These are phyloP conservation scores for Ceratobasidium sp. DNA, from an alignment of 1,284 basidiomycete species.

Conservation along the genomic window DNA sequence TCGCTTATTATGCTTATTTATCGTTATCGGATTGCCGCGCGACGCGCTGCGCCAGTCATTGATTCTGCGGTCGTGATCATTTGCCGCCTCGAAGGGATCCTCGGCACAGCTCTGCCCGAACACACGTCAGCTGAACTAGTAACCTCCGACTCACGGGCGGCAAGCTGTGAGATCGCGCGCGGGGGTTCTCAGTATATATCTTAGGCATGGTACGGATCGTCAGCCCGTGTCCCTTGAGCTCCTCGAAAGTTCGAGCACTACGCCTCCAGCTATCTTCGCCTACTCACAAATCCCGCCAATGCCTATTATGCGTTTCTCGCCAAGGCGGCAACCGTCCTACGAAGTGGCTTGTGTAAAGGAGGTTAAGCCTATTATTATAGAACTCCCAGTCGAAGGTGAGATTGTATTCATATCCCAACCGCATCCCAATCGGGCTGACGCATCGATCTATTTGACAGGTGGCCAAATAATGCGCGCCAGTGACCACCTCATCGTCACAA, in stretches of 20 bases:
- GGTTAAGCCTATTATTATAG: constrained; percentile 32
- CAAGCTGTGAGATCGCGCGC: constrained; percentile 21
- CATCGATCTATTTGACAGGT: not conserved
- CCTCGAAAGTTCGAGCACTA: not conserved
- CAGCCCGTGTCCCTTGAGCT: not conserved
- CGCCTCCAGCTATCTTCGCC: not conserved
- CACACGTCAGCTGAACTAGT: constrained; percentile 21
- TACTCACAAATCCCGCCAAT: not conserved
- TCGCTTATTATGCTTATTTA: not conserved
- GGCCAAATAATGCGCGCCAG: constrained; percentile 38
- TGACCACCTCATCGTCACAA: constrained; percentile 36
- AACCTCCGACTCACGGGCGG: constrained; percentile 30
- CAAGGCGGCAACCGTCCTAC: constrained; percentile 28
- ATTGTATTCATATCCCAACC: not conserved
- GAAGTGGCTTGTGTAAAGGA: constrained; percentile 40
- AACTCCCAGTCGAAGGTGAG: constrained; percentile 25
- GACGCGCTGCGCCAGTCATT: constrained; percentile 1
- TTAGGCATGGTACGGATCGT: not conserved
- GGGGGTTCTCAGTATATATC: constrained; percentile 30
- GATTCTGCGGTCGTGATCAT: constrained; percentile 31
- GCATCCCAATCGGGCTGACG: not conserved
- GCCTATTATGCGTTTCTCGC: constrained; percentile 37
- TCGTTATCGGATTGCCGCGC: constrained; percentile 30
- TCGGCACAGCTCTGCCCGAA: constrained; percentile 36
- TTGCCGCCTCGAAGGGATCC: constrained; percentile 23